Conservation (phyloP, 352 stramenopile genomes). For the Globisporangium carolinianum region DNA sequence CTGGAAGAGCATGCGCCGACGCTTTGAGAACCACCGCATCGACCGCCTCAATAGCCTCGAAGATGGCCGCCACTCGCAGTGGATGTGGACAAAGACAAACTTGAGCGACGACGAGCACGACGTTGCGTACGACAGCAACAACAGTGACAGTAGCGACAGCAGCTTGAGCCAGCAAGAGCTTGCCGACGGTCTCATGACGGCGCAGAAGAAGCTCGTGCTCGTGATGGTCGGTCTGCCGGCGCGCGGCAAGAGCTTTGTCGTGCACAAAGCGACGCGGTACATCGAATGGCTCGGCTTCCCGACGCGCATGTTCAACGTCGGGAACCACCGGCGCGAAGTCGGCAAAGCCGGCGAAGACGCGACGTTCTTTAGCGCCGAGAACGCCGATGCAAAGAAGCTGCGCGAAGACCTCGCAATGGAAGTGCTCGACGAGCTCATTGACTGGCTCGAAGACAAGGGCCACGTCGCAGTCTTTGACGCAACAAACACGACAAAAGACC, state of each 20-base stretch:
- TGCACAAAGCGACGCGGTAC: conserved; percentile 90
- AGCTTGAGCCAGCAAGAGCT: conserved; percentile 14
- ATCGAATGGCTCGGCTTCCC: conserved; percentile 89
- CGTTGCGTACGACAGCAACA: conserved; percentile 20
- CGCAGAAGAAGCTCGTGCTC: conserved; percentile 88
- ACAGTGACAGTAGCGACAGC: conserved; percentile 22
- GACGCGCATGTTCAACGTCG: conserved; percentile 94
- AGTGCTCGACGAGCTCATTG: conserved; percentile 84
- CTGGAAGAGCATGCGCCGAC: conserved; percentile 66
- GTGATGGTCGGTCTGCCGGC: conserved; percentile 93
- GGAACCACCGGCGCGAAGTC: conserved; percentile 85
- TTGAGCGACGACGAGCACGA: conserved; percentile 21
- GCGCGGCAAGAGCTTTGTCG: conserved; percentile 94
- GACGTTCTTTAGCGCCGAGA: conserved; percentile 91
- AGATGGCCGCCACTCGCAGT: conserved; percentile 60
- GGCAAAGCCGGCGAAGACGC: conserved; percentile 62
- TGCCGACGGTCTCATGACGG: conserved; percentile 53
- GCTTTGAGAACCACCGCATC: conserved; percentile 67
- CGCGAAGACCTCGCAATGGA: conserved; percentile 87
- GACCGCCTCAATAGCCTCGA: conserved; percentile 59
- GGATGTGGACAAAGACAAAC: conserved; percentile 59
- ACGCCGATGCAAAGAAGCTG: conserved; percentile 71
- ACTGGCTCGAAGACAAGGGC: conserved; percentile 87
- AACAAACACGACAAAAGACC: conserved; percentile 91
- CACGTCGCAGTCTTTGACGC: conserved; percentile 94